These are phyloP conservation scores for Parmelia sp. DNA, from an alignment of 495 filamentous ascomycete genomes.

Conservation along the genomic window DNA sequence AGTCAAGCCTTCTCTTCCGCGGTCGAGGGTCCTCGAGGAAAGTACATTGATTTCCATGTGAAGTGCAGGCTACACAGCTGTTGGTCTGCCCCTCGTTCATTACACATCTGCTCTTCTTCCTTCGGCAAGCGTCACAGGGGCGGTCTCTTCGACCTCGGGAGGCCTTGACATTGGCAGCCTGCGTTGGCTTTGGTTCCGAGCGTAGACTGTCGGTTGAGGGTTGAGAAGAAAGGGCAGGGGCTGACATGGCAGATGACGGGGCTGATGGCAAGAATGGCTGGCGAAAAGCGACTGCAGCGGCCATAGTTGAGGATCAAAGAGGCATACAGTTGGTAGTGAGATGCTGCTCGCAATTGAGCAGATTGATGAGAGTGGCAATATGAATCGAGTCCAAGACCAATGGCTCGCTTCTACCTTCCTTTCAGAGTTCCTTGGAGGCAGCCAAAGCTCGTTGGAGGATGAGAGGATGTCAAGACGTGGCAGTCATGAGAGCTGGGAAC, in stretches of 20 bases:
- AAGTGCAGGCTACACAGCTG: constrained; percentile 49
- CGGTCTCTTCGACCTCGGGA: constrained; percentile 40
- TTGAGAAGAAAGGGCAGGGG: constrained; percentile 16
- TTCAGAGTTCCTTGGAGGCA: not conserved
- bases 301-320: constrained; percentile 1
- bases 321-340: not conserved
- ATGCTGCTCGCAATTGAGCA: not conserved
- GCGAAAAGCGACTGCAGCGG: constrained; percentile 15
- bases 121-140: constrained; percentile 73
- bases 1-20: constrained; percentile 63
- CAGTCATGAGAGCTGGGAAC: not conserved
- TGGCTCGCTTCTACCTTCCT: not conserved
- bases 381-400: not conserved
- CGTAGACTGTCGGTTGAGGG: constrained; percentile 20
- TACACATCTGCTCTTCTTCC: constrained; percentile 82
- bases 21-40: constrained; percentile 54
- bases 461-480: not conserved
- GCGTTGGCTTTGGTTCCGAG: constrained; percentile 21
- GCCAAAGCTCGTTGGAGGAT: not conserved
- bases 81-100: constrained; percentile 56
- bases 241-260: constrained; percentile 10
- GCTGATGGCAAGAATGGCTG: constrained; percentile 13
- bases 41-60: constrained; percentile 50
- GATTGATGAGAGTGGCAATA: not conserved
- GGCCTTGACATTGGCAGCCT: constrained; percentile 13